Percentiles rank a stretch among this genome's conserved stretches.
These are phyloP conservation scores for Bruguiera gymnorhiza DNA, from an alignment of 345 rosid genomes.

Conservation along the genomic window DNA sequence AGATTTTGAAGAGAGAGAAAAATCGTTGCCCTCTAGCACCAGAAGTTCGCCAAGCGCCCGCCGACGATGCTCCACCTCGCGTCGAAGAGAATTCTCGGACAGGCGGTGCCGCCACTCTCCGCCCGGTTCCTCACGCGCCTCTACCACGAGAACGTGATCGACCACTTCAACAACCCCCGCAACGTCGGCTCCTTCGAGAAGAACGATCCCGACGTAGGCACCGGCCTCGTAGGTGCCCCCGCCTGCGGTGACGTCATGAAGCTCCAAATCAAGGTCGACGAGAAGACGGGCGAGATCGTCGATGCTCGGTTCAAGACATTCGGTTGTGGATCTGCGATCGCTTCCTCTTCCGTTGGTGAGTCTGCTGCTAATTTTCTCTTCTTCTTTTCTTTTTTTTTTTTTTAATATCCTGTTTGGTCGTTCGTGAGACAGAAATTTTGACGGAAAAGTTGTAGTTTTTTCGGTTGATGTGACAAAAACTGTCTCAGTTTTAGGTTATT, in stretches of 20 bases:
- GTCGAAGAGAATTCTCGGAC: conserved; percentile 45
- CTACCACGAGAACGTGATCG: conserved; percentile 90
- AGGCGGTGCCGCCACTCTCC: conserved; percentile 24
- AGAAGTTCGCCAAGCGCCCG: no score
- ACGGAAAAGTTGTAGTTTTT: not conserved
- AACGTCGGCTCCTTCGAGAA: conserved; percentile 95
- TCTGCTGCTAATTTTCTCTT: not conserved
- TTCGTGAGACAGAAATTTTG: no score
- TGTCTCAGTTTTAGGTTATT: not conserved
- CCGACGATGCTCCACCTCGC: conserved; percentile 17
- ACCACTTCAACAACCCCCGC: conserved; percentile 92
- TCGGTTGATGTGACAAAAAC: not conserved
- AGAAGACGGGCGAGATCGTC: conserved; percentile 67
- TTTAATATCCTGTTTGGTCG: no score
- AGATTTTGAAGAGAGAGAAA: no score
- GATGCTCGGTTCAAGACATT: conserved; percentile 98
- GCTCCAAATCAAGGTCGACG: conserved; percentile 93
- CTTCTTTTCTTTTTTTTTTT: not conserved
- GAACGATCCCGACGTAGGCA: conserved; percentile 81
- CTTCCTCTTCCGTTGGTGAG: conserved; percentile 92
- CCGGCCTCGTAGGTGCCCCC: conserved; percentile 97
- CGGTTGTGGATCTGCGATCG: conserved; percentile 98
- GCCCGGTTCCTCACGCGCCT: conserved; percentile 37
- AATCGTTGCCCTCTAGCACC: no score
- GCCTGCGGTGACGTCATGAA: conserved; percentile 99